A percentile compares a stretch with the other conserved stretches of the same genome.
phyloP scores from a whole-genome alignment of 2,329 filamentous ascomycete genomes.

The Beauveria asiatica region DNA sequence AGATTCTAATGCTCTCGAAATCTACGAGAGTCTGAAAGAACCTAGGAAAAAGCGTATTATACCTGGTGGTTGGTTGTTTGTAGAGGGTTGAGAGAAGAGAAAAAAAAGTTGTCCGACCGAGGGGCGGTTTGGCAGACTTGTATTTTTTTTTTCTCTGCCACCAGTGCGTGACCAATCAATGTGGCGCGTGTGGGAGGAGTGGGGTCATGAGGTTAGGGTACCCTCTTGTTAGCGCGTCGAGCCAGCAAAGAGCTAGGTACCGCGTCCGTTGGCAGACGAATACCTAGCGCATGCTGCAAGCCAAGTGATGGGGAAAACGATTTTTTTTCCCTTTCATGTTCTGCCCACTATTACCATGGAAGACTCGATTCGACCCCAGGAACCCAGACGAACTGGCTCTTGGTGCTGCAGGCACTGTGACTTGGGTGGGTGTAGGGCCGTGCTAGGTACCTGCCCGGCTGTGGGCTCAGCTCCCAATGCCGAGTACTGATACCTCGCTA shows the following conservation, averaged over 20 bases:
- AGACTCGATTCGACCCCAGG: not conserved
- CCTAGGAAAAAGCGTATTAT: constrained; percentile 29
- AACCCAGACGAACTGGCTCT: not conserved
- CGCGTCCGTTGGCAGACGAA: not conserved
- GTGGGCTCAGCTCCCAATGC: not conserved
- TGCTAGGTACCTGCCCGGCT: not conserved
- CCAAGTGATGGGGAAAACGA: not conserved
- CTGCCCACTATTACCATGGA: not conserved
- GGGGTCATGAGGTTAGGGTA: constrained; percentile 16
- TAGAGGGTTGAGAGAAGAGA: constrained; percentile 20
- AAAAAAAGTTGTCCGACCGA: constrained; percentile 32
- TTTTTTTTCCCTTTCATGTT: not conserved
- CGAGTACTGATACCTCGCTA: not conserved
- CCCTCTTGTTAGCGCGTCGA: constrained; percentile 16
- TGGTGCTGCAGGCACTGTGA: constrained; percentile 2
- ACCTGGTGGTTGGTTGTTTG: constrained; percentile 21
- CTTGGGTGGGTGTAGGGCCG: not conserved
- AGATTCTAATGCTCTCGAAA: constrained; percentile 40
- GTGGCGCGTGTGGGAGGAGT: constrained; percentile 2
- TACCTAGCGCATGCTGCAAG: not conserved
- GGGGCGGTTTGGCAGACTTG: constrained; percentile 27
- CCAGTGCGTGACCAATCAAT: constrained; percentile 14
- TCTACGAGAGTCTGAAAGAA: constrained; percentile 32
- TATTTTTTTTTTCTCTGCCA: constrained; percentile 27
- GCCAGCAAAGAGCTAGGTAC: not conserved